These are phyloP conservation scores for Russula compacta DNA, from an alignment of 768 basidiomycete species.

Conservation along the genomic window DNA sequence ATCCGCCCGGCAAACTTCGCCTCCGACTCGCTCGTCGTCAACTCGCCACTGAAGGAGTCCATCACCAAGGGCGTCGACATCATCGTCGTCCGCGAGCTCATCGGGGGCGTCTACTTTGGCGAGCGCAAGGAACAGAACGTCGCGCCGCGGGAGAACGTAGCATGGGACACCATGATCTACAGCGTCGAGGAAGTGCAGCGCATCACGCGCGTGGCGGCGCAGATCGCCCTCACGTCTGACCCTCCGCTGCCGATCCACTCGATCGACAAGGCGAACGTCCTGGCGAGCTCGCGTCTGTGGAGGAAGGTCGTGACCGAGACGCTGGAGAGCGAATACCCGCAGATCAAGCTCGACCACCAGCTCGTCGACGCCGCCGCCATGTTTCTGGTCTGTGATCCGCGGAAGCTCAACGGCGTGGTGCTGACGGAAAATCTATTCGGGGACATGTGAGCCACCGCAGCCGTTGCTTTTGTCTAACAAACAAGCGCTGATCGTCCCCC, in stretches of 20 bases:
- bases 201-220: constrained; percentile 92
- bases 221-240: constrained; percentile 72
- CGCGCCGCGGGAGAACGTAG: constrained; percentile 52
- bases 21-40: constrained; percentile 76
- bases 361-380: constrained; percentile 95
- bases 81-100: constrained; percentile 93
- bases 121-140: constrained; percentile 78
- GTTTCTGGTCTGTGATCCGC: constrained; percentile 84
- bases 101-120: constrained; percentile 95
- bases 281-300: constrained; percentile 93
- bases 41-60: constrained; percentile 83
- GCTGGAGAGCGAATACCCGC: constrained; percentile 77
- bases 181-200: constrained; percentile 85
- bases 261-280: constrained; percentile 97
- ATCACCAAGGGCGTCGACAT: constrained; percentile 80
- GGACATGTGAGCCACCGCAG: constrained; percentile 66
- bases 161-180: constrained; percentile 93
- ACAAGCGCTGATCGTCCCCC: constrained; percentile 3
- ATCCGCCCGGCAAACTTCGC: constrained; percentile 96
- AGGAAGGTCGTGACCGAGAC: constrained; percentile 86
- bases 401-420: constrained; percentile 90
- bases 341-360: constrained; percentile 79
- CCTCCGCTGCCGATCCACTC: constrained; percentile 89
- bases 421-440: constrained; percentile 95
- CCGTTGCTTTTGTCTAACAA: background rate